phyloP scores from a whole-genome alignment of 768 basidiomycete species.

The Termitomyces bulborhizus region DNA sequence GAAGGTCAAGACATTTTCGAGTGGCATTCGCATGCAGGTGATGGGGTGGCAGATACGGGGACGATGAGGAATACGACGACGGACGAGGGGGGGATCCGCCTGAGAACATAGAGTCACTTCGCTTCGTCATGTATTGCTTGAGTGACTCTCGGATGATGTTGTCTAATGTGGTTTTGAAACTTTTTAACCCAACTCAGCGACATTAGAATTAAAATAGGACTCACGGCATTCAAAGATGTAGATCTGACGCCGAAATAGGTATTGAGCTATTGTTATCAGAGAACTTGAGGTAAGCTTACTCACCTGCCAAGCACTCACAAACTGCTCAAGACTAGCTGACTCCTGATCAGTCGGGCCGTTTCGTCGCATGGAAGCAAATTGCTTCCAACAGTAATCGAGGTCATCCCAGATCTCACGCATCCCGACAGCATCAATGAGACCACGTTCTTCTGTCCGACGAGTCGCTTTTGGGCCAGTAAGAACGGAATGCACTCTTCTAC shows the following conservation, averaged over 20 bases:
- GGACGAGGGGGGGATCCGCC: constrained; percentile 42
- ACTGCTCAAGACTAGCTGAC: constrained; percentile 44
- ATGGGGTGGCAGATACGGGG: constrained; percentile 40
- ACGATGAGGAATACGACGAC: constrained; percentile 35
- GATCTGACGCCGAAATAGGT: constrained; percentile 39
- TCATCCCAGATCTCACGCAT: constrained; percentile 82
- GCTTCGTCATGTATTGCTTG: constrained; percentile 43
- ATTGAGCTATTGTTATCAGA: constrained; percentile 8
- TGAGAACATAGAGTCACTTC: constrained; percentile 27
- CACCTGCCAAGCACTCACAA: constrained; percentile 85
- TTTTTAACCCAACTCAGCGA: constrained; percentile 7
- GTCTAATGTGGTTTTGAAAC: constrained; percentile 34
- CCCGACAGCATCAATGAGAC: constrained; percentile 52
- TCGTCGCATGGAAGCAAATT: constrained; percentile 62
- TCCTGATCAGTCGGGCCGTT: constrained; percentile 24
- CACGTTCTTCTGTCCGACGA: constrained; percentile 44
- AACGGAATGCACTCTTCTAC: constrained; percentile 70
- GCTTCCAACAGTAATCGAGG: constrained; percentile 78
- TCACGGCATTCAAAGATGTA: constrained; percentile 87
- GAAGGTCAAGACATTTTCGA: constrained; percentile 42
- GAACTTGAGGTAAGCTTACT: constrained; percentile 17
- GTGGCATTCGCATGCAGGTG: constrained; percentile 43
- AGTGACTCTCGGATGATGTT: constrained; percentile 85
- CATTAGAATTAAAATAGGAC: constrained; percentile 21
- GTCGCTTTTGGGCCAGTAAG: constrained; percentile 76